Evolutionary conservation across 495 filamentous ascomycete genomes (phyloP), one percentile per base, ranked within the genome.

Genomic region (Penicillium samsonianum): DNA sequence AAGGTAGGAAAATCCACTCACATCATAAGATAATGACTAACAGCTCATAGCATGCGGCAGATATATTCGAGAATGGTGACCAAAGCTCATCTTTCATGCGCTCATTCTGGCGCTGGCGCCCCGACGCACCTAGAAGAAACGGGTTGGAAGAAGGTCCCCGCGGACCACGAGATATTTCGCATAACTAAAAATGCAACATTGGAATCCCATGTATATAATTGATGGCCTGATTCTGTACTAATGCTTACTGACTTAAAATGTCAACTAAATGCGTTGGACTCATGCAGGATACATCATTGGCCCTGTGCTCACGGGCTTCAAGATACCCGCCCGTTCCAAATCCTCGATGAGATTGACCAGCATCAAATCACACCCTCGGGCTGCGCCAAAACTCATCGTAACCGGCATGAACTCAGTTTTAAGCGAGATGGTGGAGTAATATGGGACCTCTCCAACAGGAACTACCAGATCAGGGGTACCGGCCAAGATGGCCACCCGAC

Each of bases 291-390:
- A 62, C 65, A 68, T 58, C 19, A 33, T 78, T 30, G 65, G 58
- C 10, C 82, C 84, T 0, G 77, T 69, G 48, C 65, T 59, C 7
- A 77, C 80, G 12, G 69, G 50, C 47, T 71, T 71, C 26, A 88
- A 14, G 45, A 87, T 78, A 0, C 82, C 84, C 0, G 67, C 73
- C 31, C 63, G 60, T 1, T 76, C 67, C 23, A 89, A 54, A 30
- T 80, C 81, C 55, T 76, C 65, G n/a, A 84, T 77, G 40, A 88
- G 62, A 31, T 69, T 75, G 14, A 79, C 82, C 43, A 88, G 64
- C 69, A 88, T 73, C 0, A 79, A 74, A 69, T 89, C 86, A 57
- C 86, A 88, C 0, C 84, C 85, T 45, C 80, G 79, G 3, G 83
- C 80, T 3, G 80, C 84, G 65, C 85, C 67, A 35, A 89, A 72